Base-by-base conservation (phyloP, 2,329 filamentous ascomycete genomes). In the Mollisiaceae sp. region DNA sequence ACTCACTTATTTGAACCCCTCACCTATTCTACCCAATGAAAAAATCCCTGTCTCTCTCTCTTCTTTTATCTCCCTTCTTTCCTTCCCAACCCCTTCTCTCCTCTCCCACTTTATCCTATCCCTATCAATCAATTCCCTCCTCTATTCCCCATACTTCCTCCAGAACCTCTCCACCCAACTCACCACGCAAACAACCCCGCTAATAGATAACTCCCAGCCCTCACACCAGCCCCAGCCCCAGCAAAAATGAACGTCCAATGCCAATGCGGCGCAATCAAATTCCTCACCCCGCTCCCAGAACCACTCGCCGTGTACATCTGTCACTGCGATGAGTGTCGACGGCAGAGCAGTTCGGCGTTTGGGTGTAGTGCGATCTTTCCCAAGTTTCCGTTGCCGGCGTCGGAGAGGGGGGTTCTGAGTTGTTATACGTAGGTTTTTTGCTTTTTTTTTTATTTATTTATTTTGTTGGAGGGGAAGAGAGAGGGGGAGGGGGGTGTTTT, bases 331-430 rank as follows among this genome's bases (percentile, higher is more conserved):
- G 84, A 89, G 74, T 92, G 89, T 76, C 84, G 86, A 57, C 82
- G 85, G 64, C 89, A 91, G 78, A 86, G 87, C 36, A 81, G 85
- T 62, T 88, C 87, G 8, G 87, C 89, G 1, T 91, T 89, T 76
- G 89, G 89, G 35, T 85, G 88, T 38, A 89, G 87, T 41, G 89
- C 89, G 70, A 90, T 91, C 66, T 92, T 91, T 71, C 89, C 89
- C 0, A 81, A 81, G n/a, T 91, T 91, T 66, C 75, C 80, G 11
- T 78, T 91, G 35, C 86, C 87, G 0, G 68, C 77, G 36, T 8
- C 8, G 36, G 36, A 39, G 8, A 77, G 75, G 18, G 80, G 82
- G 24, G 67, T 81, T 56, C 72, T 89, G 69, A 83, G 82, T 64
- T 85, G 83, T 69, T 88, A 88, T 69, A 80, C 79, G 85, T 86